Evolutionary conservation across 2,329 filamentous ascomycete genomes (phyloP).

Genomic region (Phialocephala subalpina): DNA sequence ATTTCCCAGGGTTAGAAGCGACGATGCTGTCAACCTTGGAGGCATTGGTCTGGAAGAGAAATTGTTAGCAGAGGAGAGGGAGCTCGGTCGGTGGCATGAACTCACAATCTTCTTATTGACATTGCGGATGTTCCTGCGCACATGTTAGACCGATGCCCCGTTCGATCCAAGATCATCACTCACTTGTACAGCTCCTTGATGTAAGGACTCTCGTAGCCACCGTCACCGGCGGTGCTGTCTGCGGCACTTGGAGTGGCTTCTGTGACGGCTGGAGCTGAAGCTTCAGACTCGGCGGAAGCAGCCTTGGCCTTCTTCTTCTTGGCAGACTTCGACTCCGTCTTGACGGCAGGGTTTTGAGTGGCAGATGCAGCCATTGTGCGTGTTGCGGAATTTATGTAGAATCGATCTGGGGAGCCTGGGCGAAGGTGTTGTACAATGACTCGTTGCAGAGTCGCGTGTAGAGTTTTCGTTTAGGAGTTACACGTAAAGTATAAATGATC

Average conservation of each 20-base stretch:
- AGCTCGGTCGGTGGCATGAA: conserved; percentile 28
- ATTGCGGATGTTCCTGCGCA: conserved; percentile 82
- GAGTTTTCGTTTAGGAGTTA: conserved; percentile 14
- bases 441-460: conserved; percentile 23
- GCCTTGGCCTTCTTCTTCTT: conserved; percentile 74
- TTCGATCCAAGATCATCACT: conserved; percentile 43
- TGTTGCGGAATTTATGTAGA: not conserved
- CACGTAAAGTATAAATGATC: conserved; percentile 13
- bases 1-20: conserved; percentile 72
- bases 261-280: conserved; percentile 53
- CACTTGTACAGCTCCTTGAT: conserved; percentile 93
- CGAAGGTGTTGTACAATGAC: conserved; percentile 19
- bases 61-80: conserved; percentile 27
- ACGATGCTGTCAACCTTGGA: conserved; percentile 77
- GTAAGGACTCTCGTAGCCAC: conserved; percentile 75
- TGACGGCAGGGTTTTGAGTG: conserved; percentile 68
- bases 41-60: conserved; percentile 65
- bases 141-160: conserved; percentile 23
- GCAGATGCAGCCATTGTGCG: conserved; percentile 68
- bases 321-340: conserved; percentile 69
- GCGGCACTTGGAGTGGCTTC: conserved; percentile 58
- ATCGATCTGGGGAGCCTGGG: conserved; percentile 9
- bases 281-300: conserved; percentile 63
- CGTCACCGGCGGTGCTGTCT: conserved; percentile 54
- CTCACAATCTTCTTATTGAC: conserved; percentile 93